Evolutionary conservation across 176 grass and related monocot species (phyloP).

Genomic region (Oryza glaberrima): DNA sequence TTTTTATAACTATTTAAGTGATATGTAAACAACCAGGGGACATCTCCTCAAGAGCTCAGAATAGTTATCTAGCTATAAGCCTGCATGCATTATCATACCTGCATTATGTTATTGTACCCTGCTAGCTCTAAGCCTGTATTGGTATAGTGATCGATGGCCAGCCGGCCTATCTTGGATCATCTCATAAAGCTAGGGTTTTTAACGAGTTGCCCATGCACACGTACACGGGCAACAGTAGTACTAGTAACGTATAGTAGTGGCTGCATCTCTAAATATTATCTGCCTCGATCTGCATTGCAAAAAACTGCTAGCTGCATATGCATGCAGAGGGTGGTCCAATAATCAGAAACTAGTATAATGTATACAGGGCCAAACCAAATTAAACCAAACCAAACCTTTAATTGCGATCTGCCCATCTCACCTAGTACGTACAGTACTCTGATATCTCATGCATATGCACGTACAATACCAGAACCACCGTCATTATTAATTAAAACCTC

Average conservation of each 20-base stretch:
- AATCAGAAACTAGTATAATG: not conserved
- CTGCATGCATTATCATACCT: no score
- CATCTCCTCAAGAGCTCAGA: no score
- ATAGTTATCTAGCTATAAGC: no score
- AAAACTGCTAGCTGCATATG: not conserved
- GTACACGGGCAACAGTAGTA: not conserved
- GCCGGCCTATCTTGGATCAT: no score
- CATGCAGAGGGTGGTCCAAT: not conserved
- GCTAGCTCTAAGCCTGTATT: no score
- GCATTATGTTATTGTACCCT: no score
- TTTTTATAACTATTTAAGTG: no score
- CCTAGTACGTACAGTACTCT: not conserved
- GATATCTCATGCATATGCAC: not conserved
- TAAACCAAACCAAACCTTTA: not conserved
- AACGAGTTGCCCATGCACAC: not conserved
- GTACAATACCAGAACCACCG: not conserved
- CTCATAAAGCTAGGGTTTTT: not conserved
- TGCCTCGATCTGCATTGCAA: not conserved
- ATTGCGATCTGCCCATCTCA: not conserved
- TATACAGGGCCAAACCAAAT: not conserved
- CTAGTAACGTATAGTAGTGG: not conserved
- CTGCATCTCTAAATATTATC: not conserved
- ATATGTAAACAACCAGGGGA: no score
- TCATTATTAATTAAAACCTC: not conserved
- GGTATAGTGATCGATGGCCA: not conserved